Evolutionary conservation across 2,329 filamentous ascomycete species (phyloP).

Genomic region (Akanthomyces lecanii): DNA sequence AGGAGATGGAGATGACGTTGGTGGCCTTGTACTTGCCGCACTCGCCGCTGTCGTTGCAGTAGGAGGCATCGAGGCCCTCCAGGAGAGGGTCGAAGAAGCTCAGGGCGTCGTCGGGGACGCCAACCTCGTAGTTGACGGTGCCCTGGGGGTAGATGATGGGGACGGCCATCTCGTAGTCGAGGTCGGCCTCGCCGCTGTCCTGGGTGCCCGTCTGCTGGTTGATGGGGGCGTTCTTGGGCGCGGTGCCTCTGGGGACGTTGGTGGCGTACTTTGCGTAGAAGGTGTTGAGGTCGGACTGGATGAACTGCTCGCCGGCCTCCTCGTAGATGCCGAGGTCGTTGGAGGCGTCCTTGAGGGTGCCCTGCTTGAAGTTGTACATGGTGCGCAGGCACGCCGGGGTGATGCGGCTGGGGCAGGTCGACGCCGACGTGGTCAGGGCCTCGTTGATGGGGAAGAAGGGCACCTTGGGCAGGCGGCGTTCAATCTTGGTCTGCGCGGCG

Average conservation of each 20-base stretch:
- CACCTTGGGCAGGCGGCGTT: conserved; percentile 19
- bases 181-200: conserved; percentile 39
- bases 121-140: conserved; percentile 35
- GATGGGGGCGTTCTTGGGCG: conserved; percentile 30
- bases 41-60: conserved; percentile 48
- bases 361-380: conserved; percentile 45
- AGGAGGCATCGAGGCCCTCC: conserved; percentile 49
- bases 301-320: conserved; percentile 36
- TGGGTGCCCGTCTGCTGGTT: conserved; percentile 22
- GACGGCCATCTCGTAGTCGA: conserved; percentile 47
- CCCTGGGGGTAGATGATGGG: conserved; percentile 49
- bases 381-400: neutral
- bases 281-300: conserved; percentile 35
- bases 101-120: conserved; percentile 18
- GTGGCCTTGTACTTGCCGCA: conserved; percentile 24
- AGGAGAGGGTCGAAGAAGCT: conserved; percentile 43
- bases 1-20: conserved; percentile 38
- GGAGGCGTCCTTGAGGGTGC: conserved; percentile 31
- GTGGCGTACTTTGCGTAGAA: conserved; percentile 33
- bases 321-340: conserved; percentile 42
- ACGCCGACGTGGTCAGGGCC: conserved; percentile 33
- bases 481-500: neutral
- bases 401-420: neutral
- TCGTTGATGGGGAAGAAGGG: neutral
- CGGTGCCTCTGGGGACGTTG: conserved; percentile 34